Evolutionary conservation across 2,329 filamentous ascomycete species (phyloP), one percentile per base, ranked within the genome.

Genomic region (Ophiostoma fasciatum): DNA sequence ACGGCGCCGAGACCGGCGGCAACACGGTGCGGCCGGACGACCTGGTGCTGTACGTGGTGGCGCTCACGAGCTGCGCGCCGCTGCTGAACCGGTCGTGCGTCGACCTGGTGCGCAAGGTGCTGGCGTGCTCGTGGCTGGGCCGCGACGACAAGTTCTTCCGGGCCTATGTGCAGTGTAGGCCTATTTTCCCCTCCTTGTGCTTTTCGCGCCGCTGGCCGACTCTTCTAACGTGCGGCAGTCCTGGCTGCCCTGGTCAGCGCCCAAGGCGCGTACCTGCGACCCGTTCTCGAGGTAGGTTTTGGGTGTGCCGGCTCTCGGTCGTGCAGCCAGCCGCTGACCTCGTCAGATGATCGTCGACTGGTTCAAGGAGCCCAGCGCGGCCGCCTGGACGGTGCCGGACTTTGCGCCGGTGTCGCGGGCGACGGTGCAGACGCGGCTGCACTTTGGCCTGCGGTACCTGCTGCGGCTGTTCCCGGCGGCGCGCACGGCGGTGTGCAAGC

Each of bases 401-500:
- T 59, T 78, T 61, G 45, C 74, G 54, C 58, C 61, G 6, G 73
- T 92, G 31, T 64, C 63, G 42, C 68, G 73, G 38, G 63, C 72
- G 33, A 69, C 64, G 39, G 78, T 88, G 51, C 75, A 82, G 45
- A 63, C 71, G 36, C 71, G 90, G 45, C 66, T 90, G 27, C 87
- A 98, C 56, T 66, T 73, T 37, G 76, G 75, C 5, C 60, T 96
- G 12, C 73, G 73, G 45, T 81, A 84, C 48, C 62, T 98, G 11
- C 64, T 94, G 31, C 71, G 75, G 47, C 73, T 93, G 39, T 81
- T 92, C 38, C 87, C 90, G 4, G 80, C 85, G 22, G 80, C 82
- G 5, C 77, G 76, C 42, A 66, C 74, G 25, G 68, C 78, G 3
- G 61, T 94, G 21, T 72, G 78, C 26, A 68, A 72, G 23, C 62